Base-by-base conservation (phyloP, 768 basidiomycete genomes). In the Russula lepida region DNA sequence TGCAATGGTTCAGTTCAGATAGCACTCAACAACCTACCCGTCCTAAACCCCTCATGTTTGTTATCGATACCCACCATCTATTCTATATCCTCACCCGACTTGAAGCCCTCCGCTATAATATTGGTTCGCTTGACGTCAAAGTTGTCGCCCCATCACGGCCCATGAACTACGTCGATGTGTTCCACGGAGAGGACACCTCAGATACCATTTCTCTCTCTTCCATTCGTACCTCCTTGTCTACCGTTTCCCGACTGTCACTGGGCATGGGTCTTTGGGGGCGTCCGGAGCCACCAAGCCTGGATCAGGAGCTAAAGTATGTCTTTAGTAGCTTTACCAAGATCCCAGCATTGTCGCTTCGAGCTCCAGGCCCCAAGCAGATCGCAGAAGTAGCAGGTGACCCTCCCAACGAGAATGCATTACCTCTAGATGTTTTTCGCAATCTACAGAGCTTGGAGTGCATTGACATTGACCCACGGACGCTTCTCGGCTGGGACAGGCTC, bases 291-390 rank as follows among this genome's bases (percentile, higher is more conserved):
- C 81, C 80, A 12, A 79, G 70, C 62, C 73, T 88, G 65, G 87
- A 93, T 58, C 70, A 76, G 2, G 88, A 92, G 68, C 84, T 95
- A 71, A 92, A 84, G 71, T 92, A 85, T 72, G 79, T 95, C 64
- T 95, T 85, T 75, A 92, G 91, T 70, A 82, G 85, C 70, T 92
- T 95, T 76, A 97, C 92, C 47, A 92, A 89, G 73, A 76, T 97
- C 0, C 93, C 93, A 17, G 86, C 92, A 1, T 77, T 95, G 41
- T 74, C 78, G 7, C 73, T 95, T 58, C 79, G 77, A 62, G 79
- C 85, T 2, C 87, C 89, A 0, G 81, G 81, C 48, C 78, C 79
- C 51, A 84, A 82, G 58, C 73, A 83, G 66, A 84, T 95, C 27
- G 70, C 79, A 6, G 92, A 92, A 69, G 78, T 92, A 12, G 75